These are phyloP conservation scores for Lyophyllum semitale DNA, from an alignment of 768 basidiomycete species.

Conservation along the genomic window DNA sequence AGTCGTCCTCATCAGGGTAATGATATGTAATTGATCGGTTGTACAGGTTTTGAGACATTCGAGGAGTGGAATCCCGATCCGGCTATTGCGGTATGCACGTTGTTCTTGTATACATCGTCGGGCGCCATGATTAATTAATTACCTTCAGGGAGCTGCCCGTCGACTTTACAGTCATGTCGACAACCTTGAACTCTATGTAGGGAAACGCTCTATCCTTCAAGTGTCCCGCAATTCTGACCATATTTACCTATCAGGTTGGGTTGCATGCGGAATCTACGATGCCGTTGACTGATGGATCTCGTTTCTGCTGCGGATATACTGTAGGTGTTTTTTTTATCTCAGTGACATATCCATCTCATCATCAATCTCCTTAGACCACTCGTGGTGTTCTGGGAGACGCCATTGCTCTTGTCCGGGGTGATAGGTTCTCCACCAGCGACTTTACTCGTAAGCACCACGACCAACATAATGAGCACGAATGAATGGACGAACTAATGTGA, in stretches of 20 bases:
- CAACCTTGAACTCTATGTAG: constrained; percentile 36
- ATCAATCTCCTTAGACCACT: constrained; percentile 32
- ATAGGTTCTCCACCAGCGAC: constrained; percentile 54
- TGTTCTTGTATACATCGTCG: background rate
- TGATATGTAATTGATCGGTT: background rate
- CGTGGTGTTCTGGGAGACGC: constrained; percentile 56
- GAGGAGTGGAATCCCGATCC: constrained; percentile 57
- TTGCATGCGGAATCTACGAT: constrained; percentile 35
- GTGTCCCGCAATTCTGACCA: background rate
- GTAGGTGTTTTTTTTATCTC: constrained; percentile 11
- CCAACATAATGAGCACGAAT: background rate
- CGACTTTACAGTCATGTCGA: constrained; percentile 34
- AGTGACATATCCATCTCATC: too few species aligned
- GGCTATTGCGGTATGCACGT: constrained; percentile 39
- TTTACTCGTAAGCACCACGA: constrained; percentile 40
- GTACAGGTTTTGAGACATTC: constrained; percentile 42
- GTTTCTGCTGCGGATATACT: constrained; percentile 31
- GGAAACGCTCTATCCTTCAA: background rate
- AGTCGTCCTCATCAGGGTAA: constrained; percentile 8
- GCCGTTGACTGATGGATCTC: constrained; percentile 28
- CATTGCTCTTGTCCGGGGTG: constrained; percentile 52
- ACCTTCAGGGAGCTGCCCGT: constrained; percentile 23
- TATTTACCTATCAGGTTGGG: constrained; percentile 19
- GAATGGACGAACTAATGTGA: background rate
- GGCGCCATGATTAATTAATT: background rate